Base-by-base conservation (phyloP, 306 rosid species). In the Inga leiocalycina region DNA sequence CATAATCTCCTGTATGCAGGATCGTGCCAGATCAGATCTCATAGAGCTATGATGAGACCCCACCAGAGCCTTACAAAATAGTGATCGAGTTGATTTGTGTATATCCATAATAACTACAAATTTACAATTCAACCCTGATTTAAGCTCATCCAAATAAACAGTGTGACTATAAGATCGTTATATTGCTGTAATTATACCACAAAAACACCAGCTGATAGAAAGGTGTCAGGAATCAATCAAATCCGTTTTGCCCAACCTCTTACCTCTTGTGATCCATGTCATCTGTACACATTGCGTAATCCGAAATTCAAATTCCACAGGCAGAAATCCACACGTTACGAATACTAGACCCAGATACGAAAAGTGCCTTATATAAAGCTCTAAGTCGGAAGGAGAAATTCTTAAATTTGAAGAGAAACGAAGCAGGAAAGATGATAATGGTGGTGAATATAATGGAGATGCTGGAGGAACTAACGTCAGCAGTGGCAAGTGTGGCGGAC, bases 391-490 rank as follows among this genome's bases (percentile, higher is more conserved):
- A 82, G 76, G 27, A 82, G 49, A 75, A 74, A 45, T 65, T 85
- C 51, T 66, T 10, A 64, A 48, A 20, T 51, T 79, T 22, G 49
- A 61, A 76, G 57, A 69, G 61, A 61, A 70, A 75, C 6, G 13
- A 70, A 57, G 16, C 16, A 83, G 32, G 78, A 62, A 88, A 86
- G 85, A 93, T 93, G 97, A 89, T 91, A 76, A 87, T 87, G 92
- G 92, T 87, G 81, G 93, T 80, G 77, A 57, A 74, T 1, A 79
- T 87, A 83, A 88, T 92, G 43, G 88, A 89, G 90, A 85, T 93
- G 48, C 75, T 93, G 24, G 88, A 75, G n/a, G 89, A 85, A 51
- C 90, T 90, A 84, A 87, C 88, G 0, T 85, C 85, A 37, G 87
- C 64, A 52, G 76, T 93, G 66, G 85, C 85, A 30, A 85, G 88